phyloP scores from a whole-genome alignment of 2,329 filamentous ascomycete species.

The Fusarium chlamydosporum region DNA sequence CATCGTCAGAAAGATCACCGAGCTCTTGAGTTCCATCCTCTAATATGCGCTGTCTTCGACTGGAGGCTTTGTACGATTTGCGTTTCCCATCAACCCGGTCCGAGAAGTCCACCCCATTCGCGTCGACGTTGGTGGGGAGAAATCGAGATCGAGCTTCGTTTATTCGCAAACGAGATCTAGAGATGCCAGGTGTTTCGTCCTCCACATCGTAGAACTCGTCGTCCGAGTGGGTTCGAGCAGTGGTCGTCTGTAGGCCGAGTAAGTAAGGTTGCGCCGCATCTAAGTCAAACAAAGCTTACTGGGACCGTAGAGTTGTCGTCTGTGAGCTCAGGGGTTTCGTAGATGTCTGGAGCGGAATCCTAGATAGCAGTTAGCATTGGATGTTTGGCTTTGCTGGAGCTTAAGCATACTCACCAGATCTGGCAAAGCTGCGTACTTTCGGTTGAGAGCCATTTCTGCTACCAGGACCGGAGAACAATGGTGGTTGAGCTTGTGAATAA shows the following conservation, averaged over 20 bases:
- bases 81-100: conserved; percentile 87
- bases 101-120: conserved; percentile 86
- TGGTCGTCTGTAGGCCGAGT: conserved; percentile 62
- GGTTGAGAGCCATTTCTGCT: conserved; percentile 76
- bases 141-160: conserved; percentile 86
- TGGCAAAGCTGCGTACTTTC: conserved; percentile 85
- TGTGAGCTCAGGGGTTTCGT: conserved; percentile 93
- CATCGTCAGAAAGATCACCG: conserved; percentile 81
- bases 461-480: not conserved
- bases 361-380: conserved; percentile 56
- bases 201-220: conserved; percentile 74
- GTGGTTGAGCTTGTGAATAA: not conserved
- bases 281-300: conserved; percentile 65
- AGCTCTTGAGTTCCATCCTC: conserved; percentile 75
- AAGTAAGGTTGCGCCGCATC: conserved; percentile 37
- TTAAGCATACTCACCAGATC: conserved; percentile 72
- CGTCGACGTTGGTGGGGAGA: conserved; percentile 79
- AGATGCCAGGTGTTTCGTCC: conserved; percentile 77
- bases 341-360: conserved; percentile 95
- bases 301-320: conserved; percentile 90
- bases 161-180: conserved; percentile 80
- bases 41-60: conserved; percentile 73
- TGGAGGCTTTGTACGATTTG: conserved; percentile 85
- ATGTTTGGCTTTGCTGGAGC: conserved; percentile 10
- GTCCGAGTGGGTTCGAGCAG: conserved; percentile 70